Percentiles rank a stretch among this genome's conserved stretches.
phyloP scores from a whole-genome alignment of 768 basidiomycete species.

The Crepidotus variabilis region DNA sequence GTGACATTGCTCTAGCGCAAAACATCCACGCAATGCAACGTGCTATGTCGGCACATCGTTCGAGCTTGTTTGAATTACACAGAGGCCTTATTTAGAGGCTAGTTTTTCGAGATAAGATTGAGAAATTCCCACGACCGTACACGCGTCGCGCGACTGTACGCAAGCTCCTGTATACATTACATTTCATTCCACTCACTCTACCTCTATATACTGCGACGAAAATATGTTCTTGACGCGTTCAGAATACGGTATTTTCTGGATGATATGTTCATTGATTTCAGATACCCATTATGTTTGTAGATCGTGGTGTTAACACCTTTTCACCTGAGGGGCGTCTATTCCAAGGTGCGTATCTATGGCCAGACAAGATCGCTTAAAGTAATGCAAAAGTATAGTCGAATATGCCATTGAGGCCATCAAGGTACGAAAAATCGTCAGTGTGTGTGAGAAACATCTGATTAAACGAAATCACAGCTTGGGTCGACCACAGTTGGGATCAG shows the following conservation, averaged over 20 bases:
- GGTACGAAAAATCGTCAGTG: constrained; percentile 35
- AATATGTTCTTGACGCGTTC: constrained; percentile 92
- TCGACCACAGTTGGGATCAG: constrained; percentile 96
- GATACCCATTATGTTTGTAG: constrained; percentile 31
- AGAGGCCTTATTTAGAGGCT: constrained; percentile 10
- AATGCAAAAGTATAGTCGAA: constrained; percentile 63
- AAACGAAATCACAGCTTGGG: constrained; percentile 65
- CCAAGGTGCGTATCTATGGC: constrained; percentile 63
- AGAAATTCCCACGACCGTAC: constrained; percentile 39
- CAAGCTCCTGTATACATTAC: constrained; percentile 27
- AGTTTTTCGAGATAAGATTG: constrained; percentile 29
- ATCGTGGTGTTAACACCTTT: constrained; percentile 98
- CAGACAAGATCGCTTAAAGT: constrained; percentile 1
- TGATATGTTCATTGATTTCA: neutral
- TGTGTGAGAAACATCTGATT: neutral
- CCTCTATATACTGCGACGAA: constrained; percentile 15
- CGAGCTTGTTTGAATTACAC: neutral
- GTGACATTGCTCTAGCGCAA: no score
- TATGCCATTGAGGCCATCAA: constrained; percentile 99
- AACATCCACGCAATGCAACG: no score
- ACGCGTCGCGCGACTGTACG: constrained; percentile 39
- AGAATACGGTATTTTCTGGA: constrained; percentile 69
- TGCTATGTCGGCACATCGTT: neutral
- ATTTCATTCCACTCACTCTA: no score
- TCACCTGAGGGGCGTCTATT: constrained; percentile 98